Conservation (phyloP, 768 basidiomycete species). For the Myochromella boudieri region DNA sequence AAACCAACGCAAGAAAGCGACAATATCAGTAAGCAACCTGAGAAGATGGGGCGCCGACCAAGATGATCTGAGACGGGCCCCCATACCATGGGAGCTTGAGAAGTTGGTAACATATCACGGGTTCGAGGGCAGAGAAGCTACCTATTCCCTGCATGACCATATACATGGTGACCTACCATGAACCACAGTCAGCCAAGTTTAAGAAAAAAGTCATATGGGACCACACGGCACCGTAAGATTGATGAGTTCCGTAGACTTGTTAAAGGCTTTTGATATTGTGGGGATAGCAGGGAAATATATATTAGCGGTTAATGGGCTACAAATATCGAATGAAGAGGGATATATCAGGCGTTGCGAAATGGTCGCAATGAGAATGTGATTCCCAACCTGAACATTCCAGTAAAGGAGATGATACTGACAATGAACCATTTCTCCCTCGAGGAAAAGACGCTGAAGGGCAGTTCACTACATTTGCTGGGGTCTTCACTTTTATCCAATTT, state of each 20-base stretch:
- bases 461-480: not conserved
- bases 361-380: too few species aligned
- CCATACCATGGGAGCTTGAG: conserved; percentile 64
- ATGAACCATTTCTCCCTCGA: conserved; percentile 67
- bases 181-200: not conserved
- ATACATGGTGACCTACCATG: conserved; percentile 59
- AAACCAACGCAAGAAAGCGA: conserved; percentile 64
- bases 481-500: not conserved
- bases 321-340: not conserved
- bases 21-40: conserved; percentile 63
- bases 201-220: conserved; percentile 8
- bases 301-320: conserved; percentile 3
- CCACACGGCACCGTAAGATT: conserved; percentile 66
- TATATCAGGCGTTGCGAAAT: too few species aligned
- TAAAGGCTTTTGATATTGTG: conserved; percentile 56
- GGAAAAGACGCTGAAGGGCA: conserved; percentile 48
- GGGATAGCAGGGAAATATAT: conserved; percentile 85
- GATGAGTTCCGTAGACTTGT: conserved; percentile 67
- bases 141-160: conserved; percentile 68
- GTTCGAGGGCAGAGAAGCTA: too few species aligned
- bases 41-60: conserved; percentile 64
- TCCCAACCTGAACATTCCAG: conserved; percentile 61
- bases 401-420: conserved; percentile 54
- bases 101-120: too few species aligned
- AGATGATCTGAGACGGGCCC: conserved; percentile 66